Percentiles rank a stretch among this genome's conserved stretches.
These are phyloP conservation scores for Verbascum thapsus DNA, from an alignment of 257 asterid genomes.

Conservation along the genomic window DNA sequence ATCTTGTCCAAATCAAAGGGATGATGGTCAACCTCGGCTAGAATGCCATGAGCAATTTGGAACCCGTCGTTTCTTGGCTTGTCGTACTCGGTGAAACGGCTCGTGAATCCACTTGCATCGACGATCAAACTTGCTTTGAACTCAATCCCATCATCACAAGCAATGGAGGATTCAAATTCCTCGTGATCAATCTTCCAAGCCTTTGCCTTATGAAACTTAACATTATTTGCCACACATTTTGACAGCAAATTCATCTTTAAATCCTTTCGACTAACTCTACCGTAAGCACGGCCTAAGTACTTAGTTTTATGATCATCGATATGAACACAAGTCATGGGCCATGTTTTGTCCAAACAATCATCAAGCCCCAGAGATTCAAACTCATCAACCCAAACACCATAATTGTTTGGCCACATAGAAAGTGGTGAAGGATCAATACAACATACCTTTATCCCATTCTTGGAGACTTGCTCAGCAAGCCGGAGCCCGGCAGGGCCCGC, in stretches of 20 bases:
- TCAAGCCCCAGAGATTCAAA: slow-evolving; percentile 45
- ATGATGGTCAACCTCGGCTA: slow-evolving; percentile 55
- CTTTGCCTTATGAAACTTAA: slow-evolving; percentile 47
- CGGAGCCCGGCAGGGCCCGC: slow-evolving; percentile 61
- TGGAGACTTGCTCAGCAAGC: slow-evolving; percentile 49
- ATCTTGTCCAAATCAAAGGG: slow-evolving; percentile 58
- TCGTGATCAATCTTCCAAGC: slow-evolving; percentile 47
- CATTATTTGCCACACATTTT: slow-evolving; percentile 41
- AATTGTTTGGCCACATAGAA: slow-evolving; percentile 54
- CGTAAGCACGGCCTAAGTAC: slow-evolving; percentile 50
- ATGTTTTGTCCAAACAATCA: slow-evolving; percentile 52
- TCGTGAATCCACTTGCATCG: slow-evolving; percentile 55
- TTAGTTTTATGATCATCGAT: slow-evolving; percentile 43
- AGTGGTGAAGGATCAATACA: slow-evolving; percentile 58
- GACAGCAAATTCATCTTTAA: slow-evolving; percentile 42
- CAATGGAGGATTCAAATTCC: slow-evolving; percentile 47
- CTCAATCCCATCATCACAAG: slow-evolving; percentile 51
- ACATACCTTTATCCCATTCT: slow-evolving; percentile 48
- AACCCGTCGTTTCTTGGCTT: slow-evolving; percentile 52
- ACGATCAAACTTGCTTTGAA: slow-evolving; percentile 47
- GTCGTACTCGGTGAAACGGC: slow-evolving; percentile 45
- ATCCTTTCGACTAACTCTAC: slow-evolving; percentile 40
- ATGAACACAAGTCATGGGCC: slow-evolving; percentile 45
- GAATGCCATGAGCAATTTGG: slow-evolving; percentile 57
- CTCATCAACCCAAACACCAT: slow-evolving; percentile 66